Percentiles rank a stretch among this genome's conserved stretches.
These are phyloP conservation scores for Colletotrichum spinosum DNA, from an alignment of 2,329 filamentous ascomycete genomes.

Conservation along the genomic window DNA sequence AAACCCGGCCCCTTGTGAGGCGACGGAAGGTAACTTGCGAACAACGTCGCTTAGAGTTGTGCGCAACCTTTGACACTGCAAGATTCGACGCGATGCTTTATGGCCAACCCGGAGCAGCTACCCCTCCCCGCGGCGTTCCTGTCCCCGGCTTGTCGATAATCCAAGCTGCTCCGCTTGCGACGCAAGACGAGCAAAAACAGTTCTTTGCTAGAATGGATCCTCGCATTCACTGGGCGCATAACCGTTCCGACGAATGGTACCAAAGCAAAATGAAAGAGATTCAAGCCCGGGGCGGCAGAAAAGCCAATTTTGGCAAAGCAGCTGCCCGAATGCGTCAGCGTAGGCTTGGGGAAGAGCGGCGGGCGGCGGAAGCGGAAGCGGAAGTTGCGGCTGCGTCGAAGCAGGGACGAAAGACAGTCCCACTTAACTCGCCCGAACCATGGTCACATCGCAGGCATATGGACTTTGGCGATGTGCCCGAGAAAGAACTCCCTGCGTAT, in stretches of 20 bases:
- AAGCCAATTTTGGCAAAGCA: constrained; percentile 62
- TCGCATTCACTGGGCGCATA: constrained; percentile 58
- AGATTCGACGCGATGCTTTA: constrained; percentile 39
- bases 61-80: constrained; percentile 30
- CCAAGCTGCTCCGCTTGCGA: constrained; percentile 13
- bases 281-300: constrained; percentile 58
- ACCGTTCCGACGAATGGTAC: constrained; percentile 58
- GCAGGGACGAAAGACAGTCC: background rate
- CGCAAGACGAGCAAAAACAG: constrained; percentile 41
- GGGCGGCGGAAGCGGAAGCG: constrained; percentile 1
- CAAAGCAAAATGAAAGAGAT: constrained; percentile 63
- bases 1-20: background rate
- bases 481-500: constrained; percentile 56
- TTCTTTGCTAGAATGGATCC: constrained; percentile 63
- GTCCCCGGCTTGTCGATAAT: background rate
- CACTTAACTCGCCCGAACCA: constrained; percentile 44
- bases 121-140: constrained; percentile 29
- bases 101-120: constrained; percentile 29
- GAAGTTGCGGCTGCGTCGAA: constrained; percentile 3
- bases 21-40: constrained; percentile 11
- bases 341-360: constrained; percentile 39
- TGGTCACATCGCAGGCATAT: constrained; percentile 43
- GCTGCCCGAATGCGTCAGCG: constrained; percentile 51
- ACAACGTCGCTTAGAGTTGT: constrained; percentile 23
- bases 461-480: constrained; percentile 53